Evolutionary conservation across 441 rosid genomes (phyloP).

Genomic region (Pelargonium citronellum): DNA sequence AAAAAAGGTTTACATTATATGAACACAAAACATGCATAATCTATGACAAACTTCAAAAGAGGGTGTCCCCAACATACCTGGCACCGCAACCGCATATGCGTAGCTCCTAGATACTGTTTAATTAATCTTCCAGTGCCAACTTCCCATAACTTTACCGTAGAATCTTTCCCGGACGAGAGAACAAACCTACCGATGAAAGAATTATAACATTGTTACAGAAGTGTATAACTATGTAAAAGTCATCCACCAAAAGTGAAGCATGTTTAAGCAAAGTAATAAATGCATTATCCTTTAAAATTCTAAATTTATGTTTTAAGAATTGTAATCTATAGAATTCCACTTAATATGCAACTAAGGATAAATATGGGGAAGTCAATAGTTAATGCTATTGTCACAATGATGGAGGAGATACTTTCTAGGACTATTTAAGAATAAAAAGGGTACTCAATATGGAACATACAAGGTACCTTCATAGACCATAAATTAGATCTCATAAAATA

Average conservation of each 20-base stretch:
- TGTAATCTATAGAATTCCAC: neutral
- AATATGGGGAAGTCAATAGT: neutral
- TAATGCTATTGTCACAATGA: neutral
- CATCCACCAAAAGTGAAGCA: neutral
- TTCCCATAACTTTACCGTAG: conserved; percentile 75
- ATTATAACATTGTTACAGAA: neutral
- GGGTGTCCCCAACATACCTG: conserved; percentile 42
- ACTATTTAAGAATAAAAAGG: neutral
- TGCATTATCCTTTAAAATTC: neutral
- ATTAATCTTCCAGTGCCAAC: conserved; percentile 68
- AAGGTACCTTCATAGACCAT: neutral
- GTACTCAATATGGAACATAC: no score
- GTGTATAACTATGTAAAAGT: neutral
- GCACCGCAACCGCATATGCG: conserved; percentile 51
- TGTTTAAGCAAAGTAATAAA: neutral
- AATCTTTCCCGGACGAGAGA: conserved; percentile 80
- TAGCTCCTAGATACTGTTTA: conserved; percentile 69
- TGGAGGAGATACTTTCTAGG: neutral
- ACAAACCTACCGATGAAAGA: conserved; percentile 46
- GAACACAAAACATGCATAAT: conserved; percentile 5
- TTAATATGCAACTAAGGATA: neutral
- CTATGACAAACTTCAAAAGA: conserved; percentile 1
- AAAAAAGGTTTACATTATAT: neutral
- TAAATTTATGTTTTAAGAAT: neutral
- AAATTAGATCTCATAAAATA: neutral